Conservation (phyloP, 192 early-diverging fungal genomes). For the Helicostylum pulchrum region DNA sequence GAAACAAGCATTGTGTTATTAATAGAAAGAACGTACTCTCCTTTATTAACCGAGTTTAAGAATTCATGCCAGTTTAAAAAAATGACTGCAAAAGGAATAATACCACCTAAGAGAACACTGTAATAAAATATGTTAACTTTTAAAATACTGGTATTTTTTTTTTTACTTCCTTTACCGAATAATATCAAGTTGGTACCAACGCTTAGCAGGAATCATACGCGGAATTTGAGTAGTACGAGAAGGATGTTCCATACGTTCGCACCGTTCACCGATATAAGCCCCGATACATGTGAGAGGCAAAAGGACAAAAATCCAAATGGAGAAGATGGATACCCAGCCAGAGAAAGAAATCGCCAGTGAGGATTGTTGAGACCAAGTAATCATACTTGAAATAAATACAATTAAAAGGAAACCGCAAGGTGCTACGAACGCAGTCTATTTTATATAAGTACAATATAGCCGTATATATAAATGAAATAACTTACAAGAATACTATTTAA, state of each 20-base stretch:
- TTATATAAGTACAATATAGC: not conserved
- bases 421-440: conserved; percentile 51
- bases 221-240: conserved; percentile 91
- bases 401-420: conserved; percentile 58
- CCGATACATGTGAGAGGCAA: conserved; percentile 80
- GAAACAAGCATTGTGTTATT: conserved; percentile 61
- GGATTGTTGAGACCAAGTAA: conserved; percentile 82
- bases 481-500: conserved; percentile 57
- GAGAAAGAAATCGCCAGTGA: conserved; percentile 90
- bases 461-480: not conserved
- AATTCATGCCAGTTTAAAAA: conserved; percentile 75
- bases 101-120: conserved; percentile 42
- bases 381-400: conserved; percentile 76
- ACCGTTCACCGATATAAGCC: conserved; percentile 71
- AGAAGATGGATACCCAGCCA: conserved; percentile 73
- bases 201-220: conserved; percentile 82
- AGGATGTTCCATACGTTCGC: conserved; percentile 62
- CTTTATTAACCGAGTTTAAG: conserved; percentile 51
- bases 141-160: not conserved
- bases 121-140: not conserved
- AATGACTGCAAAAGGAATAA: conserved; percentile 62
- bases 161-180: conserved; percentile 36
- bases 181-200: conserved; percentile 61
- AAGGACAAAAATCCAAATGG: conserved; percentile 79
- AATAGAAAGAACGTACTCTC: conserved; percentile 20